A percentile compares a stretch with the other conserved stretches of the same genome.
Conservation (phyloP, 2,329 filamentous ascomycete species). For the Talaromyces sp. region DNA sequence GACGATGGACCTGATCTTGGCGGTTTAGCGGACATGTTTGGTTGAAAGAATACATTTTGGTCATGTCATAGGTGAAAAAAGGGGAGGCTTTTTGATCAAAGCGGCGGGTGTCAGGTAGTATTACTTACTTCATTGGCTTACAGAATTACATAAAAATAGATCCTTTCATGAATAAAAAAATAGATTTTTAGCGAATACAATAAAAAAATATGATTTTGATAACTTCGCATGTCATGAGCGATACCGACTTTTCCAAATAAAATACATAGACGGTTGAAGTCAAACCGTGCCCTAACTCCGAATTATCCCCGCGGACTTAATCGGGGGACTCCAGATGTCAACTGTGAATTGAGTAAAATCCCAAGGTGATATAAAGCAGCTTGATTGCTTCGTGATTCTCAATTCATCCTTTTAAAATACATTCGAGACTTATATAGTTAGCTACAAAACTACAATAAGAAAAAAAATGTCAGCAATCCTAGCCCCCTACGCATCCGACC, state of each 20-base stretch:
- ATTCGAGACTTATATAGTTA: not conserved
- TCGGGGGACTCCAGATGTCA: too few species aligned
- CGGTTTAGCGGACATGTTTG: constrained; percentile 55
- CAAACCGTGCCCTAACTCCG: constrained; percentile 5
- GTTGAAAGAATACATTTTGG: constrained; percentile 25
- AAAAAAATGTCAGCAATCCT: constrained; percentile 3
- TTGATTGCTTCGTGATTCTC: not conserved
- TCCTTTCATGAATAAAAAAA: not conserved
- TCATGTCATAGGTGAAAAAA: not conserved
- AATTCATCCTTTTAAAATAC: not conserved
- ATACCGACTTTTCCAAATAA: not conserved
- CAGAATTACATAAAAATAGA: not conserved
- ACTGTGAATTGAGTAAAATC: not conserved
- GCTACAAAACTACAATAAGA: not conserved
- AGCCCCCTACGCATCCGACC: constrained; percentile 15
- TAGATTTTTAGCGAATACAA: not conserved
- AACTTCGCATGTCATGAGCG: not conserved
- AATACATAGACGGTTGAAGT: too few species aligned
- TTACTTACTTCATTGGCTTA: not conserved
- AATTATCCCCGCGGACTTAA: constrained; percentile 6
- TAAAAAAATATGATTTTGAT: not conserved
- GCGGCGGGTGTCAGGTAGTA: not conserved
- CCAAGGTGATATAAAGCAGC: not conserved
- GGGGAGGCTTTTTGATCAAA: not conserved
- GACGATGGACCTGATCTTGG: constrained; percentile 50